Evolutionary conservation across 345 rosid genomes (phyloP).

Genomic region (Corchorus capsularis): DNA sequence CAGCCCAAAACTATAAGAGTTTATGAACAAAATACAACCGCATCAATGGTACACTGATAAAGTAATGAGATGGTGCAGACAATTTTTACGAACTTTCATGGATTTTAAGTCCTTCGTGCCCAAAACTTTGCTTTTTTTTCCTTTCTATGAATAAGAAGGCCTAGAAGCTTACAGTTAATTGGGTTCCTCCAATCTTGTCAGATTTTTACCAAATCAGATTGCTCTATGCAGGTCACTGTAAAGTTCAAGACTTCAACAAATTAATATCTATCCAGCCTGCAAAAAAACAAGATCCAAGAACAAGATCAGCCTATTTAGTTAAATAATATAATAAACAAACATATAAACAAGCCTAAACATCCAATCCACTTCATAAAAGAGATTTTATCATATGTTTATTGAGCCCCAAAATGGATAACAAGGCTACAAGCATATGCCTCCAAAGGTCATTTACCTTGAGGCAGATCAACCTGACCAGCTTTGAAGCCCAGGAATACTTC

Average conservation of each 20-base stretch:
- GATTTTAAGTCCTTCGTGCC: background rate
- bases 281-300: slow-evolving; percentile 6
- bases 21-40: too few relatives aligned
- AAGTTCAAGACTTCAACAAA: background rate
- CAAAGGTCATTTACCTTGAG: slow-evolving; percentile 31
- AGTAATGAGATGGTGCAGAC: background rate
- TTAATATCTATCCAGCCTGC: slow-evolving; percentile 14
- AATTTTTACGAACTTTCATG: background rate
- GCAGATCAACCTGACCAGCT: slow-evolving; percentile 31
- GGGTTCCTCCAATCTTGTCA: slow-evolving; percentile 32
- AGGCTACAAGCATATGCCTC: slow-evolving; percentile 31
- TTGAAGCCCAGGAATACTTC: slow-evolving; percentile 27
- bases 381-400: slow-evolving; percentile 11
- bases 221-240: background rate
- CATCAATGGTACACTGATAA: background rate
- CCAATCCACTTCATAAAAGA: slow-evolving; percentile 1
- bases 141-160: background rate
- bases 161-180: slow-evolving; percentile 21
- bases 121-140: background rate
- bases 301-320: background rate
- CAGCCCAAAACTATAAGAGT: background rate
- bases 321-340: background rate
- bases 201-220: slow-evolving; percentile 9
- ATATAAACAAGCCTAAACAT: background rate
- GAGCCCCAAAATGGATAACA: slow-evolving; percentile 33